Evolutionary conservation across 2,329 filamentous ascomycete genomes (phyloP), one percentile per base, ranked within the genome.

Genomic region (Daldinia eschscholtzii): DNA sequence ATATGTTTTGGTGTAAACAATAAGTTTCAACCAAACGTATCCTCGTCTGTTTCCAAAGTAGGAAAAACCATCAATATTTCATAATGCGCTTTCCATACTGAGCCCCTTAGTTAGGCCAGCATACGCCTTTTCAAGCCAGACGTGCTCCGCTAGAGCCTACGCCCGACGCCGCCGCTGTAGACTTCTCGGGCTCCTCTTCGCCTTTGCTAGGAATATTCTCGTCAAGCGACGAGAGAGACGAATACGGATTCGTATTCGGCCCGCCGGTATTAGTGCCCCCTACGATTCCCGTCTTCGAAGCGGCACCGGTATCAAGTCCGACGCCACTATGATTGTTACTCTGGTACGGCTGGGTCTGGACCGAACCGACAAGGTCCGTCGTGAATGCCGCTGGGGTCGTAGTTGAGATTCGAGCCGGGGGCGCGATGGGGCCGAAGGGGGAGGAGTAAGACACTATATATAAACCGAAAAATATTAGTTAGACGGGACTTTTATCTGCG

Each of bases 401-500:
- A n/a, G 42, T 37, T 2, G 61, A 52, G 30, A 57, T 56, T 15
- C 76, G 75, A 18, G 57, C 46, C 15, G 76, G 77, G 13, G 76
- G 77, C 2, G 72, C 77, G 44, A 79, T 79, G 60, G 77, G 77
- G 4, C 77, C 77, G 61, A 77, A 79, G 6, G 75, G 76, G 3
- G 76, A 78, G 10, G 73, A 71, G 66, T 75, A 75, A 10, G 72
- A 70, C 1, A 65, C 70, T 71, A 55, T 33, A 41, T 46, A 67
- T 20, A 61, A 33, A 9, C 30, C 65, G 6, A 18, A 2, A 23
- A n/a, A 44, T 44, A 26, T 57, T 57, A 57, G 56, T 26, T 37
- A 15, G 30, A 4, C 30, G n/a, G n/a, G n/a, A n/a, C n/a, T n/a
- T n/a, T n/a, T n/a, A n/a, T n/a, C n/a, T n/a, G n/a, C n/a, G n/a